Percentiles rank a stretch among this genome's conserved stretches.
Evolutionary conservation across 176 grass and related monocot genomes (phyloP).

Genomic region (Avena sativa): DNA sequence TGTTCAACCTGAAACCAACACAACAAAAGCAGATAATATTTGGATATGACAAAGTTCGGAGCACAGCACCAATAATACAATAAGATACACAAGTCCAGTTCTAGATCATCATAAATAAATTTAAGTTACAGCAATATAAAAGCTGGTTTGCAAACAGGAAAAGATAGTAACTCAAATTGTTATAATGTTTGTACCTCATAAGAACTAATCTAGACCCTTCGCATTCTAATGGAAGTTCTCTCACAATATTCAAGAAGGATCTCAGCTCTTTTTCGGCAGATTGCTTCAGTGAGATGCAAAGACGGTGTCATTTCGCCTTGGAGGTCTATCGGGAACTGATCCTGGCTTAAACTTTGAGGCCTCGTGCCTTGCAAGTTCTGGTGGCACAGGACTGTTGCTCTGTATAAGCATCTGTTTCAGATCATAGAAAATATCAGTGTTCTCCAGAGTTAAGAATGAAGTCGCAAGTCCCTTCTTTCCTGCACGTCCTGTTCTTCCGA

Average conservation of each 20-base stretch:
- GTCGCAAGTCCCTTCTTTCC: constrained; percentile 92
- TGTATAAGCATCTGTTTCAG: constrained; percentile 98
- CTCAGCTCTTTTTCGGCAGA: background rate
- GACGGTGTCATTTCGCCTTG: constrained; percentile 85
- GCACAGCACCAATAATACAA: constrained; percentile 14
- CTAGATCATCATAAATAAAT: constrained; percentile 31
- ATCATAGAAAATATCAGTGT: constrained; percentile 92
- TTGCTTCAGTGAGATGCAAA: constrained; percentile 60
- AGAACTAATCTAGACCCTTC: constrained; percentile 47
- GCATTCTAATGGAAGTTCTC: constrained; percentile 1
- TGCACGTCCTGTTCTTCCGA: constrained; percentile 92
- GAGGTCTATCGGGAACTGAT: constrained; percentile 81
- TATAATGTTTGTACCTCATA: constrained; percentile 47
- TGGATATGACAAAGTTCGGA: background rate
- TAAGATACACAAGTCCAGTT: constrained; percentile 35
- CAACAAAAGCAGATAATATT: background rate
- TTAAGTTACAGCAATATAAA: constrained; percentile 26
- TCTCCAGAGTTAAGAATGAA: constrained; percentile 83
- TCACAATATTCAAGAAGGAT: background rate
- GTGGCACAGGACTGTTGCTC: constrained; percentile 91
- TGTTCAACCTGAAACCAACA: constrained; percentile 25
- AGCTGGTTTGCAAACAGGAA: constrained; percentile 15
- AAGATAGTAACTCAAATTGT: constrained; percentile 27
- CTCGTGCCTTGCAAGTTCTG: constrained; percentile 95
- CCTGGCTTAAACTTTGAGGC: constrained; percentile 96